Evolutionary conservation across 805 yeast species (phyloP), one percentile per base, ranked within the genome.

Genomic region (Saccharomycopsis schoenii): DNA sequence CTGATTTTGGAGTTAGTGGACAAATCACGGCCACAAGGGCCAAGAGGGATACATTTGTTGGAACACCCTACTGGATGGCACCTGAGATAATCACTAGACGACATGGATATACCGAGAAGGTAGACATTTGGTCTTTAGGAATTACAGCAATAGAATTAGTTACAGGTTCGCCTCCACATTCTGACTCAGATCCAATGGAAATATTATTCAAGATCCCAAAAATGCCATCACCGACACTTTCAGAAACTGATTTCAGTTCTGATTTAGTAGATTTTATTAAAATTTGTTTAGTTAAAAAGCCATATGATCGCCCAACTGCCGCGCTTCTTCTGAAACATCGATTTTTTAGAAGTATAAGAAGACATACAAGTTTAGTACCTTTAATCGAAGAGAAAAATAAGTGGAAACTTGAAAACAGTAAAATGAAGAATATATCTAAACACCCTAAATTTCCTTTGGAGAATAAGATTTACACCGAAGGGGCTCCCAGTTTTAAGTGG

Each of bases 31-130:
- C 77, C 55, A 69, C 97, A 1, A 83, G 83, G 56, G 77, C 80
- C 66, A 74, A 82, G 61, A 77, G 83, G 62, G 82, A 81, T 60
- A 89, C 97, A 0, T 86, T 92, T 77, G 97, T 91, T 58, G 98
- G 98, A 1, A 91, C 97, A 0, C 97, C 97, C 14, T 89, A 83
- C 72, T 92, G 97, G 97, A 92, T 93, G 98, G 99, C 99, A 0
- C 99, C 99, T 0, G 99, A 94, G 71, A 88, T 93, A n/a, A 87
- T 94, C 54, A 71, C 77, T 4, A 70, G 80, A 61, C 69, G 72
- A 55, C 71, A 73, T 10, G 96, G 94, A 0, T 91, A 94, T 71
- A 80, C 88, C 68, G 88, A 85, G 64, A 88, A 87, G 68, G 96
- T 91, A 1, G 99, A 94, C 70, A 88, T 94, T 59, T 94, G 99